Evolutionary conservation across 352 stramenopile genomes (phyloP), one percentile per base, ranked within the genome.

Genomic region (Pythium graminicola): DNA sequence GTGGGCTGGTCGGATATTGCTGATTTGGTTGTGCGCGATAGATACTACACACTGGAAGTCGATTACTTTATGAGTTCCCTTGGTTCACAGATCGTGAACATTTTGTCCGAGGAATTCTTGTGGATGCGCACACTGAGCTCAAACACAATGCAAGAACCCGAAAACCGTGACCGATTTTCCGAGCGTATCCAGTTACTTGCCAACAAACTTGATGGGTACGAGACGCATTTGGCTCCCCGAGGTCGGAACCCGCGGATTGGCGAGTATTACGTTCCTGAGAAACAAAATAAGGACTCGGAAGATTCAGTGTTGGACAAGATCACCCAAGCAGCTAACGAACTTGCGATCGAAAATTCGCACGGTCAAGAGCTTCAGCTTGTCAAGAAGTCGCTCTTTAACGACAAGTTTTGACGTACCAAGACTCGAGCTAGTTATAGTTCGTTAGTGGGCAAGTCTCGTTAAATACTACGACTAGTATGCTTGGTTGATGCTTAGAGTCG

Each of bases 41-140:
- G 73, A 23, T 98, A 98, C 69, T 98, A 98, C 70, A 83, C 85
- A 55, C 72, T 98, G 2, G 72, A 96, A 52, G 87, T 98, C 26
- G 92, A 98, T 62, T 98, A 99, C 71, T 98, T 98, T 70, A 98
- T 98, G 90, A 96, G 81, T 48, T 81, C 73, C 13, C 67, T 97
- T 17, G 88, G 89, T 7, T 88, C 89, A 10, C 81, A 89, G 54
- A 89, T 98, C 23, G 81, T 98, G 49, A 90, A 77, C 62, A 77
- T 95, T 23, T 66, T 98, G n/a, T 97, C 82, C 16, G 81, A 97
- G 48, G 89, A 97, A 60, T 96, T 97, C 40, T 54, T 97, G 33
- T 98, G 91, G 91, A 89, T 93, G 76, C 81, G 82, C 40, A 93
- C 84, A 38, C 69, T 97, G 42, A 95, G 81, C 57, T 91, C 86